phyloP scores from a whole-genome alignment of 495 filamentous ascomycete species.

The Talaromyces liani region DNA sequence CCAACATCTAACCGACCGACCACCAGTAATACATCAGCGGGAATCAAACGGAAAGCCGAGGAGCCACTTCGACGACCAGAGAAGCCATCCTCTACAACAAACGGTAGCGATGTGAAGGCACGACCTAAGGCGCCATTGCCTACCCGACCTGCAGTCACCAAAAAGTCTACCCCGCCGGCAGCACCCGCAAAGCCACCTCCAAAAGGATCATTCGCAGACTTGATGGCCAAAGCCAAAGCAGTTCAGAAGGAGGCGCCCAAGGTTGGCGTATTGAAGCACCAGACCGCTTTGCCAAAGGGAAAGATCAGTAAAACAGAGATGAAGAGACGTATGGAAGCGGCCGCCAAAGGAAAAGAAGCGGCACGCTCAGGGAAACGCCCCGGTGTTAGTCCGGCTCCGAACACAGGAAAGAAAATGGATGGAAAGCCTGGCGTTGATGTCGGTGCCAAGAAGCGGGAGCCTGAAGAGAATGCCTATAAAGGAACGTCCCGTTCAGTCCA shows the following conservation, averaged over 20 bases:
- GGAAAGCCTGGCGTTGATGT: slow-evolving; percentile 16
- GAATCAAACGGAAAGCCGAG: slow-evolving; percentile 39
- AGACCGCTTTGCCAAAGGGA: slow-evolving; percentile 25
- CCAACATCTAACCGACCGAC: slow-evolving; percentile 12
- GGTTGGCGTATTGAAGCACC: slow-evolving; percentile 30
- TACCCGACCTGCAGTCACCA: slow-evolving; percentile 18
- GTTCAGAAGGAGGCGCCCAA: slow-evolving; percentile 28
- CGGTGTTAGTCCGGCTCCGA: slow-evolving; percentile 12
- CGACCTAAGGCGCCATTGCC: slow-evolving; percentile 9
- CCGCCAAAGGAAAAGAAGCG: slow-evolving; percentile 24
- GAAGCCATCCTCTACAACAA: slow-evolving; percentile 14
- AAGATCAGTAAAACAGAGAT: slow-evolving; percentile 33
- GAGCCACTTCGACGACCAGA: slow-evolving; percentile 25
- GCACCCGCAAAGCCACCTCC: slow-evolving; percentile 29
- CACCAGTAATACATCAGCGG: slow-evolving; percentile 16
- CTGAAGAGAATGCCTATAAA: slow-evolving; percentile 36
- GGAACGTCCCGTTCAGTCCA: slow-evolving; percentile 43
- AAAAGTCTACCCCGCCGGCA: slow-evolving; percentile 17
- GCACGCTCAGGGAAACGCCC: slow-evolving; percentile 20
- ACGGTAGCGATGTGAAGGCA: slow-evolving; percentile 14
- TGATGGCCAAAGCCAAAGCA: slow-evolving; percentile 34
- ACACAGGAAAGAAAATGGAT: slow-evolving; percentile 10
- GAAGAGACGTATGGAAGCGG: slow-evolving; percentile 28
- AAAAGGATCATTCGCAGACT: slow-evolving; percentile 35
- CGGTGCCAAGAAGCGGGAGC: slow-evolving; percentile 18